Evolutionary conservation across 129 eudicot species (phyloP).

Genomic region (carrot (Daucus carota)): DNA sequence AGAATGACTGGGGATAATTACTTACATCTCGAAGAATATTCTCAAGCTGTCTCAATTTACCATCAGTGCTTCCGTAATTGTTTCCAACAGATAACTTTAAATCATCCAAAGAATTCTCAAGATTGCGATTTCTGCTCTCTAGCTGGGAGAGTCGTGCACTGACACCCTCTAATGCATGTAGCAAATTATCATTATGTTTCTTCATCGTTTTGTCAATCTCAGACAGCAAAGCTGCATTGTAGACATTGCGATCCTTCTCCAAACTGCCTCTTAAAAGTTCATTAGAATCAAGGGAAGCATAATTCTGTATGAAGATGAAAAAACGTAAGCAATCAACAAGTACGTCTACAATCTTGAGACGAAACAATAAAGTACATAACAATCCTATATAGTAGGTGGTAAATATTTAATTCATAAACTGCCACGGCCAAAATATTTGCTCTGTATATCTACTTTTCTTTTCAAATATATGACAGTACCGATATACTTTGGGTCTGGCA

Average conservation of each 20-base stretch:
- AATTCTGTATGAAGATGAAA: constrained; percentile 40
- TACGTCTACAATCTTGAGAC: constrained; percentile 35
- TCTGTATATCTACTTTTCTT: background rate
- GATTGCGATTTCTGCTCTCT: constrained; percentile 61
- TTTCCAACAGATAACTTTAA: constrained; percentile 62
- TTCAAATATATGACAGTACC: background rate
- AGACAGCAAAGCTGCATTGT: constrained; percentile 56
- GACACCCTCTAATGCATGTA: constrained; percentile 68
- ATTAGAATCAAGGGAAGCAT: constrained; percentile 47
- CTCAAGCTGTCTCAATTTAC: constrained; percentile 77
- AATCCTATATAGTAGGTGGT: background rate
- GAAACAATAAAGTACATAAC: constrained; percentile 20
- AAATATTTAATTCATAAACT: background rate
- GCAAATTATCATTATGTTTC: constrained; percentile 61
- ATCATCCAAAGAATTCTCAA: constrained; percentile 76
- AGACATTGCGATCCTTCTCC: constrained; percentile 47
- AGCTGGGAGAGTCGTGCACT: constrained; percentile 76
- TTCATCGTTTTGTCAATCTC: constrained; percentile 83
- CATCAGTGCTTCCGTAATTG: constrained; percentile 79
- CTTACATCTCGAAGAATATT: constrained; percentile 76
- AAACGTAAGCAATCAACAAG: background rate
- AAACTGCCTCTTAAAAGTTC: constrained; percentile 42
- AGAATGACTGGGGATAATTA: background rate
- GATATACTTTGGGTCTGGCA: background rate
- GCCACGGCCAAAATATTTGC: background rate